Conservation (phyloP, 169 alveolate species). For the Cryptosporidium andersoni region DNA sequence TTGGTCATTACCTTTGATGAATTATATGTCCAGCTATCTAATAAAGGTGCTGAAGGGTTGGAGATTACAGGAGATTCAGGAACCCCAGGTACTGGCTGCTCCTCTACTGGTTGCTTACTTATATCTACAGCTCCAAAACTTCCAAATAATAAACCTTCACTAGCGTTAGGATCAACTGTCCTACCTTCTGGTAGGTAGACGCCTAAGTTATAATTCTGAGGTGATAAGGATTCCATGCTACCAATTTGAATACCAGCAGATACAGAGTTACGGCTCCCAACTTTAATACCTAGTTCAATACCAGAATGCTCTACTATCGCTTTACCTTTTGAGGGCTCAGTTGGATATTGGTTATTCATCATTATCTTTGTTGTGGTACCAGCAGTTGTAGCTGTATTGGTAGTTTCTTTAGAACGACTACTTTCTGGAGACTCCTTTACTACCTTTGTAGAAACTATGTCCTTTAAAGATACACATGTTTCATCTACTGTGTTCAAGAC, state of each 20-base stretch:
- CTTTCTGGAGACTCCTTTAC: neutral
- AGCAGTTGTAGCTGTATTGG: neutral
- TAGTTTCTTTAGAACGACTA: neutral
- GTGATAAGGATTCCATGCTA: neutral
- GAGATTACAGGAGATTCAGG: too few relatives aligned
- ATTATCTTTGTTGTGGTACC: neutral
- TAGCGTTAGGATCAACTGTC: constrained; percentile 65
- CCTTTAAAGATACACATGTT: neutral
- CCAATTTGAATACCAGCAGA: constrained; percentile 67
- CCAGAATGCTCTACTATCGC: constrained; percentile 29
- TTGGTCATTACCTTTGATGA: too few relatives aligned
- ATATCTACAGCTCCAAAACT: constrained; percentile 67
- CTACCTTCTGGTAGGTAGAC: constrained; percentile 69
- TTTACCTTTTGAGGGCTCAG: neutral
- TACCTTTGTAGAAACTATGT: neutral
- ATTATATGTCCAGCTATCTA: too few relatives aligned
- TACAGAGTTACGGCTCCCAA: constrained; percentile 35
- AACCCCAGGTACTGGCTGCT: neutral
- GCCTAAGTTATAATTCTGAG: constrained; percentile 20
- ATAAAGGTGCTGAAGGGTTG: too few relatives aligned
- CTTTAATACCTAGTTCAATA: constrained; percentile 55
- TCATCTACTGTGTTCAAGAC: neutral
- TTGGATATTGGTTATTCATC: neutral
- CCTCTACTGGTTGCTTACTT: constrained; percentile 40
- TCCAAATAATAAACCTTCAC: constrained; percentile 61